Evolutionary conservation across 768 basidiomycete species (phyloP), one percentile per base, ranked within the genome.

Genomic region (Tricholoma saponaceum): DNA sequence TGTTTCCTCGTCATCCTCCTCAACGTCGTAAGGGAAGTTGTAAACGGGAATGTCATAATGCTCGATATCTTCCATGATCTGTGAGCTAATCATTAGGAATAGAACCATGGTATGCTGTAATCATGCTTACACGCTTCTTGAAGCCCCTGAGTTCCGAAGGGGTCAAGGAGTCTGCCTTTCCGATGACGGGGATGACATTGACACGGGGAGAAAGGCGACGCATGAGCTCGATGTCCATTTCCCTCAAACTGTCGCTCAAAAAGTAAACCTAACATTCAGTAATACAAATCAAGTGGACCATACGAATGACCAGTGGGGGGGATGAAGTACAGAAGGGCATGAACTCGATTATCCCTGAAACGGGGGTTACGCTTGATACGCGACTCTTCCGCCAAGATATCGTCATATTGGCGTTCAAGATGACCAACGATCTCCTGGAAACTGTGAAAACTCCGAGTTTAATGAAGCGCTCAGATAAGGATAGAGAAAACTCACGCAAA

Each of bases 41-140:
- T 98, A 98, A 39, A 98, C 89, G 4, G 97, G 97, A 64, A 99
- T 98, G 62, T 90, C 89, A 68, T 98, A 98, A 78, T 98, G 84
- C 67, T 98, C 96, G 64, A 99, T 99, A 70, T 99, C 97, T 74
- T 99, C 96, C 96, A 98, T 99, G 67, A 99, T 87, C 95, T 97
- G 63, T 1, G 33, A 2, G 56, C n/a, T 35, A 54, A 4, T 50
- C 20, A 58, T 39, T n/a, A 61, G 57, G 4, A 41, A 47, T 28
- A 39, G 44, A 32, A 43, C 16, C 9, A 28, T 43, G 51, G 33
- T 37, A 22, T 30, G 37, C 25, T 44, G 14, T 18, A 44, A 54
- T 4, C 33, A 55, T 5, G 73, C 83, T 57, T 55, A 88, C 88
- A 72, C 97, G 81, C 74, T 95, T 95, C 81, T 96, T 99, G 85